These are phyloP conservation scores for Populus hybrid DNA, from an alignment of 441 rosid species.

Conservation along the genomic window DNA sequence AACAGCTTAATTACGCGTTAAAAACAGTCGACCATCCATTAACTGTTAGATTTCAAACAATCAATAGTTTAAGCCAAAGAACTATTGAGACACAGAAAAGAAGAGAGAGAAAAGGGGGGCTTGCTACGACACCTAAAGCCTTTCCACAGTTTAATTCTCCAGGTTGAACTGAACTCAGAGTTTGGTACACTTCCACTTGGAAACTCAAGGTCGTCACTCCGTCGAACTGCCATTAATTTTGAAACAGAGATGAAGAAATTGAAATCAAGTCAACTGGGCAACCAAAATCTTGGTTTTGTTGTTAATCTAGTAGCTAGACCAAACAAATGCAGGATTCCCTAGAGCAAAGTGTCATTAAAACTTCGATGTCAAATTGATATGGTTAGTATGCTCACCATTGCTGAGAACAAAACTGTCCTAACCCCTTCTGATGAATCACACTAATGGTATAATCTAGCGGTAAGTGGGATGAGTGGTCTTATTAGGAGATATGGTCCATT, in stretches of 20 bases:
- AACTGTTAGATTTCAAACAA: not conserved
- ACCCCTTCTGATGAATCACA: slow-evolving; percentile 12
- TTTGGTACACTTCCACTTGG: slow-evolving; percentile 3
- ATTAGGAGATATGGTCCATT: no score
- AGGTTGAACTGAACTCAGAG: not conserved
- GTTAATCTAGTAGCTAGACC: not conserved
- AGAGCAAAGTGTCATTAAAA: not conserved
- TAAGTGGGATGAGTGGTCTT: not conserved
- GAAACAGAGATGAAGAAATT: not conserved
- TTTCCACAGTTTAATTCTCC: not conserved
- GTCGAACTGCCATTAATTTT: slow-evolving; percentile 6
- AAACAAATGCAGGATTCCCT: not conserved
- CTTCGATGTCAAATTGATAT: not conserved
- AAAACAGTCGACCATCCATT: not conserved
- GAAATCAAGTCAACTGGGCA: slow-evolving; percentile 5
- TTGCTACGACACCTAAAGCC: not conserved
- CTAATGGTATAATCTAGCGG: not conserved
- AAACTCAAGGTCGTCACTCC: not conserved
- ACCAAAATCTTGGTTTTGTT: not conserved
- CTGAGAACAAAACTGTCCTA: not conserved
- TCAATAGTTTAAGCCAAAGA: not conserved
- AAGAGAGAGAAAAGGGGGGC: not conserved
- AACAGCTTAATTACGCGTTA: not conserved
- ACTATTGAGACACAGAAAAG: not conserved
- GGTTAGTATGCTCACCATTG: not conserved